phyloP scores from a whole-genome alignment of 2,329 filamentous ascomycete species.

The Dothidotthia symphoricarpi region DNA sequence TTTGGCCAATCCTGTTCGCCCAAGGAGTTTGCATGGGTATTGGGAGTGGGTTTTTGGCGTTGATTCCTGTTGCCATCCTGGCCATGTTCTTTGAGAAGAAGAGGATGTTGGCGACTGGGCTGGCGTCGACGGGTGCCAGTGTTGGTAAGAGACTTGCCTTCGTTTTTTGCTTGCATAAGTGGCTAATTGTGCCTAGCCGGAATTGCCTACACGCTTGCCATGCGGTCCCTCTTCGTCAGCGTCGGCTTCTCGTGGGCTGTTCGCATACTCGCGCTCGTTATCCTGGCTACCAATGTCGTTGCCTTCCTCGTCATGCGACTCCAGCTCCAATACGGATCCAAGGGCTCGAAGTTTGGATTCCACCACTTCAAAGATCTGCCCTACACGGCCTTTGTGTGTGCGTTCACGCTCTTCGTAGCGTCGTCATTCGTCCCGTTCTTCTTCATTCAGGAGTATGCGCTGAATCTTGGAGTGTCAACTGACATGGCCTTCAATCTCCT shows the following conservation, averaged over 20 bases:
- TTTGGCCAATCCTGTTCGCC: conserved; percentile 27
- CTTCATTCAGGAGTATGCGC: conserved; percentile 23
- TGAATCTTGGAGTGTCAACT: conserved; percentile 20
- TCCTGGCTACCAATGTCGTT: conserved; percentile 11
- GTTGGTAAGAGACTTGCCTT: neutral
- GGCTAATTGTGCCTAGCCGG: conserved; percentile 22
- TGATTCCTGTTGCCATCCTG: conserved; percentile 27
- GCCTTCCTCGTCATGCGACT: conserved; percentile 16
- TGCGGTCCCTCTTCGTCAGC: conserved; percentile 29
- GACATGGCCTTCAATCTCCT: conserved; percentile 63
- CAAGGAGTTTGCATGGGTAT: conserved; percentile 39
- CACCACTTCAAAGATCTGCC: conserved; percentile 18
- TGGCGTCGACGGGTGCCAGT: conserved; percentile 36
- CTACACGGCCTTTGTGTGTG: conserved; percentile 16
- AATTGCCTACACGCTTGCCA: conserved; percentile 33
- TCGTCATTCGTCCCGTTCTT: conserved; percentile 20
- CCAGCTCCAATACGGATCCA: conserved; percentile 12
- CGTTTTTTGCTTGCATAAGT: too few species aligned
- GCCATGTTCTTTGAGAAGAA: conserved; percentile 39
- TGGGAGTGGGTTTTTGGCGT: conserved; percentile 33
- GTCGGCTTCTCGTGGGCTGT: conserved; percentile 36
- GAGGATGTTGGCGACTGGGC: conserved; percentile 33
- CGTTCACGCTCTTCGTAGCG: conserved; percentile 17
- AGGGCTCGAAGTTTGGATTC: conserved; percentile 11
- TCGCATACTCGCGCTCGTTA: conserved; percentile 12